These are phyloP conservation scores for Candida oleophila DNA, from an alignment of 805 yeast species.

Conservation along the genomic window DNA sequence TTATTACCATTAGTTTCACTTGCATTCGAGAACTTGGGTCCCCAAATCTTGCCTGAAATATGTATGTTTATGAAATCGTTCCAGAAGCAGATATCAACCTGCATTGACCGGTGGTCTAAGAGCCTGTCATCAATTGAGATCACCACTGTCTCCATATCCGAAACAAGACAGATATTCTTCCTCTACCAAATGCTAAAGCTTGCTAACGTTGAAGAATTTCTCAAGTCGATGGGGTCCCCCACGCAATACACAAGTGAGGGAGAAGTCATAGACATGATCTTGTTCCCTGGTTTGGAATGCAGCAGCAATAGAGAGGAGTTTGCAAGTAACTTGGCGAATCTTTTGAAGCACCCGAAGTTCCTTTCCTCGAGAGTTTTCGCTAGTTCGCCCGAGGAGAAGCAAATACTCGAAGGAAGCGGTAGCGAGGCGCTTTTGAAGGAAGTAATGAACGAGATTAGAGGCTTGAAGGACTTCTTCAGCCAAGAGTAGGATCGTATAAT, in stretches of 20 bases:
- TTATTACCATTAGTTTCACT: constrained; percentile 65
- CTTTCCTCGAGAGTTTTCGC: constrained; percentile 67
- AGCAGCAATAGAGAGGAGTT: constrained; percentile 59
- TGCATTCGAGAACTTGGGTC: constrained; percentile 62
- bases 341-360: constrained; percentile 85
- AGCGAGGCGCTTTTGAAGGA: constrained; percentile 24
- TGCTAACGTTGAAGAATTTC: constrained; percentile 52
- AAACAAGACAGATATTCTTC: constrained; percentile 59
- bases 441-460: constrained; percentile 37
- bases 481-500: too few relatives aligned
- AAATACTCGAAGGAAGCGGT: constrained; percentile 50
- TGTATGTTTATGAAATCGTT: constrained; percentile 63
- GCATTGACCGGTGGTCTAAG: constrained; percentile 69
- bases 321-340: constrained; percentile 60
- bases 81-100: constrained; percentile 59
- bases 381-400: constrained; percentile 63
- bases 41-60: constrained; percentile 60
- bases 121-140: constrained; percentile 45
- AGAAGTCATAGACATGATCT: constrained; percentile 24
- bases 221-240: constrained; percentile 15
- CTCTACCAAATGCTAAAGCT: constrained; percentile 57
- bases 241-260: constrained; percentile 8
- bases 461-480: constrained; percentile 32
- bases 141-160: constrained; percentile 35
- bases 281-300: constrained; percentile 62